phyloP scores from a whole-genome alignment of 164 flowering plant genomes.

The Nymphaea thermarum region DNA sequence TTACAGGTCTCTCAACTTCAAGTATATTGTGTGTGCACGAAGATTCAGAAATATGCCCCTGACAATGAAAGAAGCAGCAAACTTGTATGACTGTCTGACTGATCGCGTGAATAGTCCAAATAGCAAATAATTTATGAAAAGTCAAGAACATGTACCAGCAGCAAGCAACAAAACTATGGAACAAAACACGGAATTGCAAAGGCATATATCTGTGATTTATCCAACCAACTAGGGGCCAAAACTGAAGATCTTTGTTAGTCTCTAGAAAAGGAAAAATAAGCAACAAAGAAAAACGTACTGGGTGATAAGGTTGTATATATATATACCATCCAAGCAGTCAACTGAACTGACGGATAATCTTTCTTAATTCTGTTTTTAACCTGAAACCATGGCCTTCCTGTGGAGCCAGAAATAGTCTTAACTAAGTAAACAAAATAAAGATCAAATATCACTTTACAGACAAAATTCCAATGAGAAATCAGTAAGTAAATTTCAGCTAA shows the following conservation, averaged over 20 bases:
- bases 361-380: constrained; percentile 61
- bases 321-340: constrained; percentile 75
- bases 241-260: constrained; percentile 36
- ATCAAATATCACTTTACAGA: too few species aligned
- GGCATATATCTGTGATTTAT: constrained; percentile 74
- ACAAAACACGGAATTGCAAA: constrained; percentile 74
- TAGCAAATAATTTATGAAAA: not conserved
- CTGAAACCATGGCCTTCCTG: constrained; percentile 76
- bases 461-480: not conserved
- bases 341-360: constrained; percentile 75
- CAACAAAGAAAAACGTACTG: not conserved
- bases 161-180: constrained; percentile 67
- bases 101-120: not conserved
- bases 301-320: not conserved
- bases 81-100: not conserved
- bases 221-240: constrained; percentile 91
- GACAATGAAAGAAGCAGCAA: constrained; percentile 1
- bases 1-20: not conserved
- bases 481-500: not conserved
- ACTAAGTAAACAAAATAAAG: too few species aligned
- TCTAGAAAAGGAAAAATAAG: not conserved
- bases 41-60: constrained; percentile 86
- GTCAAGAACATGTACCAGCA: constrained; percentile 41
- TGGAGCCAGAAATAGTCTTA: constrained; percentile 2
- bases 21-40: constrained; percentile 39